phyloP scores from a whole-genome alignment of 805 yeast species.

The Starmerella powellii region DNA sequence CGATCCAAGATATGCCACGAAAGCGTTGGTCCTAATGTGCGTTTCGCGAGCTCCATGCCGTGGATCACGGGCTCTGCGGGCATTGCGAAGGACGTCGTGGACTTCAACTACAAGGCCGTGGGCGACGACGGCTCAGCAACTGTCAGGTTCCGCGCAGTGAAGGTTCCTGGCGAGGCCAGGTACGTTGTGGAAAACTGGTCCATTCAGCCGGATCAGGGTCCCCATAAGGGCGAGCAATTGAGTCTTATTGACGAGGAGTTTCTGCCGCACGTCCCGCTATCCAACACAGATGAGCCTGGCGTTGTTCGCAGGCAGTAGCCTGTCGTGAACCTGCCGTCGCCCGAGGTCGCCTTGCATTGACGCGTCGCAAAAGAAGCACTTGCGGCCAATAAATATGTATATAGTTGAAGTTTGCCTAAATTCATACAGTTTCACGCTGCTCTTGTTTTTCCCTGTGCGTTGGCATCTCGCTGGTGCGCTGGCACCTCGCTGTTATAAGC shows the following conservation, averaged over 20 bases:
- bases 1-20: conserved; percentile 55
- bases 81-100: conserved; percentile 69
- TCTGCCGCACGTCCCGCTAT: conserved; percentile 26
- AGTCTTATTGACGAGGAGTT: conserved; percentile 41
- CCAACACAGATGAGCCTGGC: conserved; percentile 18
- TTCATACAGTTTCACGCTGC: not conserved
- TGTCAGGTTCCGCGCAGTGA: conserved; percentile 55
- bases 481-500: not conserved
- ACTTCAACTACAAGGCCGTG: conserved; percentile 54
- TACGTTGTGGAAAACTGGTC: conserved; percentile 56
- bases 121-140: conserved; percentile 50
- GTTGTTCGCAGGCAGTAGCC: conserved; percentile 2
- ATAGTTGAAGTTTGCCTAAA: not conserved
- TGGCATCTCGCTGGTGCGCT: too few species aligned
- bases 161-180: conserved; percentile 45
- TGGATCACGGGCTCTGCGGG: conserved; percentile 83
- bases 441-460: too few species aligned
- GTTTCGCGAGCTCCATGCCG: conserved; percentile 63
- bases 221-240: conserved; percentile 22
- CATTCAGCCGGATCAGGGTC: conserved; percentile 38
- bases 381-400: not conserved
- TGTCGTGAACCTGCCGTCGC: not conserved
- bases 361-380: too few species aligned
- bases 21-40: conserved; percentile 61
- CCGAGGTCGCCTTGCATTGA: too few species aligned